Base-by-base conservation (phyloP, 2,329 filamentous ascomycete species). In the Fusarium sp. region DNA sequence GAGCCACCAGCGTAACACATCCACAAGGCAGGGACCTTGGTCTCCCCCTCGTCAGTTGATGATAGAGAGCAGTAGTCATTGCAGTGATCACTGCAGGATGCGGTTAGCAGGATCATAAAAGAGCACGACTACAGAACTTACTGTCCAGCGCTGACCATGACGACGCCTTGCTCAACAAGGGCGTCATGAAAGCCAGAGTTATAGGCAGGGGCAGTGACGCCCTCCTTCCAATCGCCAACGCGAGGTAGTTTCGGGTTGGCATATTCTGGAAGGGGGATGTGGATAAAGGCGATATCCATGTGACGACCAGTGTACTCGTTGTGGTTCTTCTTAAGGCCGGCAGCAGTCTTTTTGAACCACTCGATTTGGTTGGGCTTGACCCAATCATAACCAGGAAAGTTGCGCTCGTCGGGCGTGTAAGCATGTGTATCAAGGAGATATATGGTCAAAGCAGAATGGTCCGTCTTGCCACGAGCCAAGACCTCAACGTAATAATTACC, bases 1-100 rank as follows among this genome's bases (percentile, higher is more conserved):
- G 88, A 86, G 23, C 91, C 95, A 29, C 95, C 95, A 9, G 88
- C 94, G 75, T 98, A 98, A 80, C 95, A 99, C 93, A 99, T 97
- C 95, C 95, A 99, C 3, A 98, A 79, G 27, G 89, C 84, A 0
- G 90, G 88, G 44, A 82, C 82, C n/a, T 80, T 76, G 19, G 80
- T 75, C 36, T 83, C 77, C 13, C 57, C 69, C 4, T 79, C 72
- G 19, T 71, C 72, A 33, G 73, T 49, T 15, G 72, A 75, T 2
- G 84, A 87, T 9, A 97, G 82, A 62, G 91, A 88, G 75, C 95
- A 99, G 75, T 97, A 98, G 72, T 99, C 95, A 73, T 99, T 99
- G 65, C 90, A 94, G 72, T 99, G 95, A 72, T 99, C 95, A 73
- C 88, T 91, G 8, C 41, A 31, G 27, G 11, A 38, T 2, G 54